Percentiles rank a stretch among this genome's conserved stretches.
Evolutionary conservation across 768 basidiomycete genomes (phyloP).

Genomic region (Fomitopsis serialis): DNA sequence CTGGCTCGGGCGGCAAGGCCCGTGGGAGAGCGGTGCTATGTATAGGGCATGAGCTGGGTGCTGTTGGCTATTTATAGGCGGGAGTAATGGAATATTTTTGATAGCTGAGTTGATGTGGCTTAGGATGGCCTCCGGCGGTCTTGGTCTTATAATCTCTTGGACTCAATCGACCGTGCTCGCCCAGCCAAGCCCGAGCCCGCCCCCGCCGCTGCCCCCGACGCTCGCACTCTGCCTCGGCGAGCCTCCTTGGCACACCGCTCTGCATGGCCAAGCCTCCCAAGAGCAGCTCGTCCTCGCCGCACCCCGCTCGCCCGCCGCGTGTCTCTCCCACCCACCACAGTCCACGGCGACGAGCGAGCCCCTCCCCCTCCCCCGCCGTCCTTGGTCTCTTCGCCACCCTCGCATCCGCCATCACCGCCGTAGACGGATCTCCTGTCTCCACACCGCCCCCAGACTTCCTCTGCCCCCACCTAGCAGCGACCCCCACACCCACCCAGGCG

Average conservation of each 20-base stretch:
- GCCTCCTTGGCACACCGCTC: background rate
- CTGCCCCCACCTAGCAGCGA: slow-evolving; percentile 36
- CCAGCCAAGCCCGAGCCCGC: slow-evolving; percentile 6
- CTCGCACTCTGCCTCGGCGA: background rate
- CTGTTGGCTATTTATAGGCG: slow-evolving; percentile 7
- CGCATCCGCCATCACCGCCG: slow-evolving; percentile 40
- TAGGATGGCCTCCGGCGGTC: too few relatives aligned
- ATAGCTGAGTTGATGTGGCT: background rate
- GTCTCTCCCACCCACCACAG: slow-evolving; percentile 2
- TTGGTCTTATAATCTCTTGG: slow-evolving; percentile 8
- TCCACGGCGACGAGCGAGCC: slow-evolving; percentile 6
- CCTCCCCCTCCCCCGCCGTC: slow-evolving; percentile 42
- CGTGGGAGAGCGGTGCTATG: slow-evolving; percentile 13
- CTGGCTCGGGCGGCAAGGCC: slow-evolving; percentile 28
- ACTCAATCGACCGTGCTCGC: slow-evolving; percentile 16
- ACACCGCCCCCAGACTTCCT: slow-evolving; percentile 50
- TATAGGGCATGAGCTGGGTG: slow-evolving; percentile 7
- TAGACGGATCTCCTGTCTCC: slow-evolving; percentile 40
- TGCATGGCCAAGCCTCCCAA: slow-evolving; percentile 24
- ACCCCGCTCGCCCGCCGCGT: background rate
- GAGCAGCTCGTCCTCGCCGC: slow-evolving; percentile 5
- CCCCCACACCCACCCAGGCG: slow-evolving; percentile 4
- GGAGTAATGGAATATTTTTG: slow-evolving; percentile 4
- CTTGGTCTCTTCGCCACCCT: slow-evolving; percentile 55
- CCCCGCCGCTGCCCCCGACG: slow-evolving; percentile 9